A percentile compares a stretch with the other conserved stretches of the same genome.
phyloP scores from a whole-genome alignment of 2,329 filamentous ascomycete species.

The Penicillium sp. region DNA sequence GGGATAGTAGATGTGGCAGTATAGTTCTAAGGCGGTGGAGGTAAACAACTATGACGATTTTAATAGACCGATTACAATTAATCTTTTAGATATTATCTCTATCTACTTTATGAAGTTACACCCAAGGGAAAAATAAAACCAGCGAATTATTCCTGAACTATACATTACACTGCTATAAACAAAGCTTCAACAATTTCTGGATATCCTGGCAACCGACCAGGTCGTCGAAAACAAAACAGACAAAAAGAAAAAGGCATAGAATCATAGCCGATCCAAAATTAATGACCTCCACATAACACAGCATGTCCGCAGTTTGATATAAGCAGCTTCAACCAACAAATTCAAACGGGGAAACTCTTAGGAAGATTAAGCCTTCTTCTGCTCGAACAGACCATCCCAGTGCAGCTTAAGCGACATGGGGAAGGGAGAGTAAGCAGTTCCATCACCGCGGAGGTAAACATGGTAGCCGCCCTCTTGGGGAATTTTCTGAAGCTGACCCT shows the following conservation, averaged over 20 bases:
- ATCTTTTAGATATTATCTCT: too few relatives aligned
- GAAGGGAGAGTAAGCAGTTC: constrained; percentile 57
- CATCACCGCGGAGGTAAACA: constrained; percentile 66
- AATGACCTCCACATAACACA: constrained; percentile 1
- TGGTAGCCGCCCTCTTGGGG: constrained; percentile 55
- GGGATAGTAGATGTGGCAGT: constrained; percentile 3
- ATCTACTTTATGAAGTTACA: background rate
- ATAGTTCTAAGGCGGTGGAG: constrained; percentile 4
- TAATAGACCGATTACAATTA: background rate
- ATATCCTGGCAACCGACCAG: constrained; percentile 22
- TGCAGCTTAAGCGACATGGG: constrained; percentile 50
- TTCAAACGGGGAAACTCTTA: background rate
- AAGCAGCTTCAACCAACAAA: background rate
- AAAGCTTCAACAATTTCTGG: constrained; percentile 21
- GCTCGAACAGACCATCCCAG: constrained; percentile 39
- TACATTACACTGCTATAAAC: constrained; percentile 19
- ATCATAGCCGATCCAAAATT: constrained; percentile 10
- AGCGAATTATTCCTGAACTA: constrained; percentile 4
- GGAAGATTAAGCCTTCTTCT: constrained; percentile 17
- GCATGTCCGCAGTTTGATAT: background rate
- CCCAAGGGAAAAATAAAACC: background rate
- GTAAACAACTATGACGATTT: background rate
- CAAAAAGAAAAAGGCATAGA: constrained; percentile 11
- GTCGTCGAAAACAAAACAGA: constrained; percentile 16
- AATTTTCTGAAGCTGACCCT: constrained; percentile 69